These are phyloP conservation scores for Nemania bipapillata DNA, from an alignment of 2,329 filamentous ascomycete genomes.

Conservation along the genomic window DNA sequence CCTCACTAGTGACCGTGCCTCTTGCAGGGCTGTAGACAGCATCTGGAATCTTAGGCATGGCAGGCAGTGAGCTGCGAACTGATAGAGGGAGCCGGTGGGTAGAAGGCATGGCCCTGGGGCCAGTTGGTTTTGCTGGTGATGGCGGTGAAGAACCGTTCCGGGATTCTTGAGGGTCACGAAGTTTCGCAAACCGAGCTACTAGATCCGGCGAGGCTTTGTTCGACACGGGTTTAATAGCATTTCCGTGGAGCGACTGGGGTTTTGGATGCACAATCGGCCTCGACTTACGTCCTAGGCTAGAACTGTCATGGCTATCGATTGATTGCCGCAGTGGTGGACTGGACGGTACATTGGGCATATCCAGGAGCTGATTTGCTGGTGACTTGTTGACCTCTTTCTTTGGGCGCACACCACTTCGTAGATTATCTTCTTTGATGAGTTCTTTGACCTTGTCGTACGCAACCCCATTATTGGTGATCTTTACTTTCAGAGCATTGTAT, in stretches of 20 bases:
- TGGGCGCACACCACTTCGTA: conserved; percentile 67
- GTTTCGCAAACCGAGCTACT: conserved; percentile 66
- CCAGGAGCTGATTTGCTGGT: conserved; percentile 17
- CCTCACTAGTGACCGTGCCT: conserved; percentile 73
- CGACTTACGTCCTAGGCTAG: conserved; percentile 44
- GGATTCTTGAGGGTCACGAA: conserved; percentile 59
- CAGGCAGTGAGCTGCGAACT: conserved; percentile 63
- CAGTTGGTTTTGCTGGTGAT: conserved; percentile 57
- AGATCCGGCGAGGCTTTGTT: conserved; percentile 61
- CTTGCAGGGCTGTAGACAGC: conserved; percentile 82
- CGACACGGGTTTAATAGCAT: conserved; percentile 60
- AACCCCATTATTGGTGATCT: conserved; percentile 60
- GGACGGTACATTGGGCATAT: conserved; percentile 41
- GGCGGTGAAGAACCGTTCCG: conserved; percentile 57
- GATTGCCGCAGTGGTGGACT: conserved; percentile 15
- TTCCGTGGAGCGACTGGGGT: conserved; percentile 72
- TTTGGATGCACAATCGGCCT: conserved; percentile 71
- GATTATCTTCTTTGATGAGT: conserved; percentile 73
- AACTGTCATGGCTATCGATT: conserved; percentile 10
- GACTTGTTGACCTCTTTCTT: conserved; percentile 40
- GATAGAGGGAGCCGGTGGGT: conserved; percentile 58
- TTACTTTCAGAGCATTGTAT: conserved; percentile 63
- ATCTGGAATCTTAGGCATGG: conserved; percentile 75
- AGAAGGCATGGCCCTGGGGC: conserved; percentile 63
- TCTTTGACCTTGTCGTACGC: conserved; percentile 69